These are phyloP conservation scores for Epichloe sibirici DNA, from an alignment of 2,329 filamentous ascomycete genomes.

Conservation along the genomic window DNA sequence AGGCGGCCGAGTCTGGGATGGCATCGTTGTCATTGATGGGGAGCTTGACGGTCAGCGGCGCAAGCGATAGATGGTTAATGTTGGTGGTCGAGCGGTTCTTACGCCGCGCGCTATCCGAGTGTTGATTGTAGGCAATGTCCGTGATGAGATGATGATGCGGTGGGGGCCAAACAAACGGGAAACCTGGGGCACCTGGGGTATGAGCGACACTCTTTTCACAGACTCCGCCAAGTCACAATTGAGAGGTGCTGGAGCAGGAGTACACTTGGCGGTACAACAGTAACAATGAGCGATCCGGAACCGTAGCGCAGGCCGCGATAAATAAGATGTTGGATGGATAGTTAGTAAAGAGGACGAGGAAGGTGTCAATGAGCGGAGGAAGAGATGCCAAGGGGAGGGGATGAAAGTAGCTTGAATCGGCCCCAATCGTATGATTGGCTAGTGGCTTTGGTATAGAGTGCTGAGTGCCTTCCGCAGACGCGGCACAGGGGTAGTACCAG, in stretches of 20 bases:
- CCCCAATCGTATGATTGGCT: neutral
- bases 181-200: neutral
- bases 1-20: conserved; percentile 23
- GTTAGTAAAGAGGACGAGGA: neutral
- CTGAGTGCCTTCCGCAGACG: neutral
- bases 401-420: neutral
- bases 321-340: neutral
- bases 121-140: conserved; percentile 50
- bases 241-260: neutral
- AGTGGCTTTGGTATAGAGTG: neutral
- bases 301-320: neutral
- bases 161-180: neutral
- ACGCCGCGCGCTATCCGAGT: conserved; percentile 42
- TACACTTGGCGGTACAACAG: too few relatives aligned
- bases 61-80: conserved; percentile 48
- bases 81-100: conserved; percentile 47
- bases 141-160: conserved; percentile 16
- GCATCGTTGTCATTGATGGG: conserved; percentile 43
- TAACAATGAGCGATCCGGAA: neutral
- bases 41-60: conserved; percentile 50
- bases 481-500: neutral
- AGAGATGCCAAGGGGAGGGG: neutral
- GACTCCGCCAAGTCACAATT: neutral
- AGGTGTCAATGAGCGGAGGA: neutral
- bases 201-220: neutral